Evolutionary conservation across 257 asterid species (phyloP).

Genomic region (Pogostemon cablin): DNA sequence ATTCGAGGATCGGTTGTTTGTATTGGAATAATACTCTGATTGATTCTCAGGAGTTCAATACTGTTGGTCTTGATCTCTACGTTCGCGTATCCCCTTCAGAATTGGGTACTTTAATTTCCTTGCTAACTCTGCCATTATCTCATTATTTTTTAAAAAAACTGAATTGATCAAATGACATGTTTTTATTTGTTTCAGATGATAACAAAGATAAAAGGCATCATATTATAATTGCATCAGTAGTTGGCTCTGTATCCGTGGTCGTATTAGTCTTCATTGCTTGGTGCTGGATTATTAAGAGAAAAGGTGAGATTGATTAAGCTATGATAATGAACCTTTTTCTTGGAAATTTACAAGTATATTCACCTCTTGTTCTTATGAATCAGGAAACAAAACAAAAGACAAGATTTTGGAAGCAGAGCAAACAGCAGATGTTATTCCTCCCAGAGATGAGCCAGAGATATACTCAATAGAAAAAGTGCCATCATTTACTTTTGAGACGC

Average conservation of each 20-base stretch:
- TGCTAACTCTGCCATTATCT: no score
- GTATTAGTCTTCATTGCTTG: conserved; percentile 32
- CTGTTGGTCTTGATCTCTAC: neutral
- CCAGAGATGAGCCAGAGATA: conserved; percentile 20
- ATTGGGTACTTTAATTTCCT: neutral
- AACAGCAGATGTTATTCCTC: neutral
- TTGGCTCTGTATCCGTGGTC: conserved; percentile 33
- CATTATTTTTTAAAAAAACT: no score
- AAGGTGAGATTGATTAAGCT: conserved; percentile 34
- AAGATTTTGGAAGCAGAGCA: no score
- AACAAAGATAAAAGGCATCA: conserved; percentile 35
- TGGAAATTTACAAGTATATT: neutral
- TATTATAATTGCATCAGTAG: conserved; percentile 40
- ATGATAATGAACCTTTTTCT: neutral
- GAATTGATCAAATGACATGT: no score
- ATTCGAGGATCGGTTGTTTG: neutral
- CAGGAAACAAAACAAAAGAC: no score
- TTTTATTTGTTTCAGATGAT: conserved; percentile 33
- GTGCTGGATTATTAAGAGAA: conserved; percentile 39
- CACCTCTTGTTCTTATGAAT: no score
- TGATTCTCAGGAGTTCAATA: neutral
- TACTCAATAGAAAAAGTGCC: conserved; percentile 38
- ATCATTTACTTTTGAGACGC: conserved; percentile 34
- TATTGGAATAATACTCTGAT: neutral
- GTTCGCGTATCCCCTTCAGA: conserved; percentile 6